phyloP scores from a whole-genome alignment of 306 rosid genomes.

The Prunus mongolica region DNA sequence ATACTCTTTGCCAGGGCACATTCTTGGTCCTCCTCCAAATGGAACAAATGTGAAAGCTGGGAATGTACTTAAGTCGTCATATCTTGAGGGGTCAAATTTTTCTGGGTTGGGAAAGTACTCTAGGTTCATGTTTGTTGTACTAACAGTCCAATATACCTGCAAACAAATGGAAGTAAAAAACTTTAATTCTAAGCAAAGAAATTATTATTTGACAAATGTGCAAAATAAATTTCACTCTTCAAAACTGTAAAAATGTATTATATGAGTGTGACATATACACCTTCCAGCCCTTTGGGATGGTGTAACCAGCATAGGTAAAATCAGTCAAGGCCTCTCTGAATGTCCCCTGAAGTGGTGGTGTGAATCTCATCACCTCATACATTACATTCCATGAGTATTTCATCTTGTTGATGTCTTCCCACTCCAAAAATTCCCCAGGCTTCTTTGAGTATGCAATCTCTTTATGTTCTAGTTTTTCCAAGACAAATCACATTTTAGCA shows the following conservation, averaged over 20 bases:
- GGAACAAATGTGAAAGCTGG: conserved; percentile 25
- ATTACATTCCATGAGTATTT: conserved; percentile 37
- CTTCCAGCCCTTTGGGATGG: conserved; percentile 44
- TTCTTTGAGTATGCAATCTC: conserved; percentile 21
- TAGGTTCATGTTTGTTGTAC: conserved; percentile 24
- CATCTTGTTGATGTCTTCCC: conserved; percentile 39
- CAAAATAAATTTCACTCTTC: no score
- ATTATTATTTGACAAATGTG: no score
- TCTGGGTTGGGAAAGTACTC: conserved; percentile 26
- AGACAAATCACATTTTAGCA: not conserved
- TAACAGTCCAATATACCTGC: conserved; percentile 31
- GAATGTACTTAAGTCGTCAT: not conserved
- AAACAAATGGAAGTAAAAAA: not conserved
- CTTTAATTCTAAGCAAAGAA: no score
- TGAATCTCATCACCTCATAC: conserved; percentile 36
- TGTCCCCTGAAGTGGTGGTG: conserved; percentile 43
- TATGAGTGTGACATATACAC: not conserved
- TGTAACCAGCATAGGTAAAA: conserved; percentile 32
- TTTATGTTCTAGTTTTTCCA: conserved; percentile 24
- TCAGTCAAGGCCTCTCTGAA: conserved; percentile 31
- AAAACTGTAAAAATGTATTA: not conserved
- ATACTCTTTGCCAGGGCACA: conserved; percentile 31
- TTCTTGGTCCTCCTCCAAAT: conserved; percentile 31
- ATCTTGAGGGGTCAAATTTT: conserved; percentile 23
- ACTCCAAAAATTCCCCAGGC: conserved; percentile 24